A percentile compares a stretch with the other conserved stretches of the same genome.
These are phyloP conservation scores for Nicotiana tabacum DNA, from an alignment of 257 asterid species.

Conservation along the genomic window DNA sequence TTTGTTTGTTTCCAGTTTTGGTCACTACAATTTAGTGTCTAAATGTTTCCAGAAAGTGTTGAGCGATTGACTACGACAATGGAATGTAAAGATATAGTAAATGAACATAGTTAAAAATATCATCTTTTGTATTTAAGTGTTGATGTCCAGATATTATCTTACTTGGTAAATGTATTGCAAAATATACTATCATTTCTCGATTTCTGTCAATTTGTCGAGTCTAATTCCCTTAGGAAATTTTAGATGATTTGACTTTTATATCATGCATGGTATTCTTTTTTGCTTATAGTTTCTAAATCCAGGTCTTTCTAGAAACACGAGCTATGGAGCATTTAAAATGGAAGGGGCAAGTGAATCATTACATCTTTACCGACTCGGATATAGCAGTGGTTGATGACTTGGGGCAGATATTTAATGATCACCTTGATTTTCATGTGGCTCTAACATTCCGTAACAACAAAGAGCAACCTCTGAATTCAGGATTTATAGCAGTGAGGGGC, in stretches of 20 bases:
- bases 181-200: neutral
- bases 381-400: slow-evolving; percentile 77
- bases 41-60: neutral
- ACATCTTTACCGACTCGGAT: slow-evolving; percentile 88
- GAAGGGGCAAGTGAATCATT: slow-evolving; percentile 50
- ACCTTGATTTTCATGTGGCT: slow-evolving; percentile 73
- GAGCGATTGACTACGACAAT: neutral
- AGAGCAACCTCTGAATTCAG: slow-evolving; percentile 89
- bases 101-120: neutral
- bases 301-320: slow-evolving; percentile 64
- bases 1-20: neutral
- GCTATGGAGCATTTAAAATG: slow-evolving; percentile 43
- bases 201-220: neutral
- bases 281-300: slow-evolving; percentile 16
- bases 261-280: neutral
- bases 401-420: slow-evolving; percentile 49
- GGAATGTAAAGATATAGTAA: neutral
- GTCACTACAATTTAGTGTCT: neutral
- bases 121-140: neutral
- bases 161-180: neutral
- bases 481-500: slow-evolving; percentile 92
- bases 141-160: neutral
- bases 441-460: slow-evolving; percentile 96
- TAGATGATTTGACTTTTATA: neutral
- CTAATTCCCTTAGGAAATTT: neutral